Conservation (phyloP, 768 basidiomycete species). For the Lanmaoa pseudosensibilis region DNA sequence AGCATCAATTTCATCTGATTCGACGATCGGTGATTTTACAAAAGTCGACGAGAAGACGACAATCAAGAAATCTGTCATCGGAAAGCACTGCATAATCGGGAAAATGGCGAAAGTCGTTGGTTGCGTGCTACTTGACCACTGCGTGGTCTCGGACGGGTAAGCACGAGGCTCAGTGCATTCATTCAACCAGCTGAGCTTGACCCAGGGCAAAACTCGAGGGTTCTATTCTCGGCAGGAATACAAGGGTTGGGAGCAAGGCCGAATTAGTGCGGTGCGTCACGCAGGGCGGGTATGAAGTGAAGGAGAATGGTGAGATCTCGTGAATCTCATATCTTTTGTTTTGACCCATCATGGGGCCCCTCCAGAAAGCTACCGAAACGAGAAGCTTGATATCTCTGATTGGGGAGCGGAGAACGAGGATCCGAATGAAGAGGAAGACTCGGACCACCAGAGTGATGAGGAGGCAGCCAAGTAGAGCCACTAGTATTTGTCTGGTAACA, state of each 20-base stretch:
- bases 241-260: slow-evolving; percentile 68
- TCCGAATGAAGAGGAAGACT: slow-evolving; percentile 15
- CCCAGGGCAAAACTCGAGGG: slow-evolving; percentile 73
- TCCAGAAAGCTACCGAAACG: slow-evolving; percentile 54
- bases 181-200: slow-evolving; percentile 5
- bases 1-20: slow-evolving; percentile 81
- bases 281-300: slow-evolving; percentile 76
- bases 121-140: slow-evolving; percentile 87
- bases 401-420: slow-evolving; percentile 45
- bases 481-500: not conserved
- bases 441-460: slow-evolving; percentile 14
- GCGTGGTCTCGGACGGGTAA: slow-evolving; percentile 84
- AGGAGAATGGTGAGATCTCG: slow-evolving; percentile 50
- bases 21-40: slow-evolving; percentile 79
- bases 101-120: slow-evolving; percentile 81
- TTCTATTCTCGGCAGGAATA: slow-evolving; percentile 73
- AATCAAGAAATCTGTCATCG: slow-evolving; percentile 79
- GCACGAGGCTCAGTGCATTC: not conserved
- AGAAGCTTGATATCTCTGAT: slow-evolving; percentile 56
- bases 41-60: slow-evolving; percentile 75
- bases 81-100: slow-evolving; percentile 82
- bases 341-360: not conserved
- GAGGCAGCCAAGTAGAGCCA: slow-evolving; percentile 5
- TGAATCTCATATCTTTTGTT: not conserved
- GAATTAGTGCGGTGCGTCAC: slow-evolving; percentile 69